phyloP scores from a whole-genome alignment of 1,139 yeast genomes.

The Geotrichum cucujoidarum region DNA sequence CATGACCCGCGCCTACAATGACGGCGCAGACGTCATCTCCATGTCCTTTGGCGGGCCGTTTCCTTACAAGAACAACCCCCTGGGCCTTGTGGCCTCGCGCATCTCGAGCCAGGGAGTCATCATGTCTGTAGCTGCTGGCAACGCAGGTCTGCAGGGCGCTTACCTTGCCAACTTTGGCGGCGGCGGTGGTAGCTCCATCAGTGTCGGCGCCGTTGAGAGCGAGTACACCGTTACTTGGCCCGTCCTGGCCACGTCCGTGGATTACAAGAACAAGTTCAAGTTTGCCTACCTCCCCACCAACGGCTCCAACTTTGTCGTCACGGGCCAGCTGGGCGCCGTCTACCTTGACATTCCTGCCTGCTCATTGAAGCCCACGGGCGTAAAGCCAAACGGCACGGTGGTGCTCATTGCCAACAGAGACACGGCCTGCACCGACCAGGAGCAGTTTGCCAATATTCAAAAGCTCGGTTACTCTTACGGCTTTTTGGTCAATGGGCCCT shows the following conservation, averaged over 20 bases:
- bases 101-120: conserved; percentile 11
- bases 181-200: conserved; percentile 4
- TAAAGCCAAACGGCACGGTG: neutral
- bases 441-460: conserved; percentile 1
- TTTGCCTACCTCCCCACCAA: conserved; percentile 8
- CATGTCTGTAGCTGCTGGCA: conserved; percentile 16
- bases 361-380: neutral
- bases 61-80: conserved; percentile 1
- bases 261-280: neutral
- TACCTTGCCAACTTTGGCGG: conserved; percentile 5
- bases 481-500: conserved; percentile 6
- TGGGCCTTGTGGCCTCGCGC: neutral
- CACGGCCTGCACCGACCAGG: conserved; percentile 1
- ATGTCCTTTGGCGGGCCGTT: conserved; percentile 20
- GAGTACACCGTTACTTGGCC: conserved; percentile 16
- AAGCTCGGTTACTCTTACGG: conserved; percentile 4
- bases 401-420: conserved; percentile 7
- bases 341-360: conserved; percentile 6
- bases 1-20: conserved; percentile 22
- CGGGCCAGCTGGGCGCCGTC: conserved; percentile 10
- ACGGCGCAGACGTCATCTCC: conserved; percentile 23
- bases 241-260: conserved; percentile 6
- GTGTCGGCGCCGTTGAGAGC: conserved; percentile 13
- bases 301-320: conserved; percentile 12
- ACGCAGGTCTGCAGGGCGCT: conserved; percentile 15